Evolutionary conservation across 495 filamentous ascomycete species (phyloP).

Genomic region (Ascobolus immersus): DNA sequence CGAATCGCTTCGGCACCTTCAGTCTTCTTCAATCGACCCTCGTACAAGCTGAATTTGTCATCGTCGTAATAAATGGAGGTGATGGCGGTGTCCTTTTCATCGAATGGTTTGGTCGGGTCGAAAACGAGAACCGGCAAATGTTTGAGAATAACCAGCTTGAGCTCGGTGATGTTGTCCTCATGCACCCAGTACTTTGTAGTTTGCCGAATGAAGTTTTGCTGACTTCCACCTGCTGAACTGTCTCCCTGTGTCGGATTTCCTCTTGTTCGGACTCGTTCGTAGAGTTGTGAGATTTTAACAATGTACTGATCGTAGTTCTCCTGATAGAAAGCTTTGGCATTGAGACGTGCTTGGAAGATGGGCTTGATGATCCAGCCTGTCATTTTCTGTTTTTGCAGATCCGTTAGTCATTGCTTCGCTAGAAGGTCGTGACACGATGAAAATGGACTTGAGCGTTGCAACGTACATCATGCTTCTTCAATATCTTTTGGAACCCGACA

Average conservation of each 20-base stretch:
- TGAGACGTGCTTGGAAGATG: conserved; percentile 75
- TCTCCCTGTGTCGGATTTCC: conserved; percentile 85
- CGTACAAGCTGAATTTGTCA: conserved; percentile 76
- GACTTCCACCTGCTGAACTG: conserved; percentile 62
- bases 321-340: conserved; percentile 91
- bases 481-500: conserved; percentile 98
- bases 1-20: conserved; percentile 94
- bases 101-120: conserved; percentile 92
- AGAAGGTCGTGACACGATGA: not conserved
- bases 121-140: conserved; percentile 94
- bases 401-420: conserved; percentile 13
- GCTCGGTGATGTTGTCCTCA: conserved; percentile 89
- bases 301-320: conserved; percentile 96
- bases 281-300: conserved; percentile 81
- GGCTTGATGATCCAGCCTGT: conserved; percentile 83
- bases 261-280: conserved; percentile 76
- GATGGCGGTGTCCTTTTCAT: conserved; percentile 67
- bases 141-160: conserved; percentile 93
- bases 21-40: conserved; percentile 83
- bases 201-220: conserved; percentile 89
- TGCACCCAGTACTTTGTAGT: conserved; percentile 99
- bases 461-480: conserved; percentile 96
- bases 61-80: conserved; percentile 98
- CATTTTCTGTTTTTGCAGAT: conserved; percentile 84
- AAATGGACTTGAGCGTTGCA: not conserved